Base-by-base conservation (phyloP, 208 protist genomes). In the Crithidia bombi region DNA sequence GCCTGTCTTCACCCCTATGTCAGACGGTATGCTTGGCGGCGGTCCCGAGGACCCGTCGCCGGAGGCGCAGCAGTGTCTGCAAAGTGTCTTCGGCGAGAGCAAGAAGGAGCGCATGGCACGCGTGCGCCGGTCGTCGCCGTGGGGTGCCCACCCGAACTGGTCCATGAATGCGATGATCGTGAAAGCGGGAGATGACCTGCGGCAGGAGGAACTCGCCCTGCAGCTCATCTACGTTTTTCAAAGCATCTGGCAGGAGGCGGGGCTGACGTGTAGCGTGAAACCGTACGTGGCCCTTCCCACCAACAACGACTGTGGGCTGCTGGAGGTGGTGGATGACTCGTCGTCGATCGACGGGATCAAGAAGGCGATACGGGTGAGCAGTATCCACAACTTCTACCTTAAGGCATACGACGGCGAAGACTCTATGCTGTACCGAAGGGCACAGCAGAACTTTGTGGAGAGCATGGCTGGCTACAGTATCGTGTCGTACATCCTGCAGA, bases 381-480 rank as follows among this genome's bases (percentile, higher is more conserved):
- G 79, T 62, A 73, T 98, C 26, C 63, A 86, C 50, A 75, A 93
- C 39, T 98, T 94, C 66, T 98, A 90, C 75, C 69, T 69, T 28
- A 71, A 83, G 21, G 88, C 83, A 32, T 98, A 90, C 74, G 89
- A 78, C 30, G 77, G 78, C 44, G 78, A 84, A 43, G 77, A 77
- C 35, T 89, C 86, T 12, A 65, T 69, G 26, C 43, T 46, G n/a
- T 96, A 92, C 58, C 69, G 44, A 6, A 57, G 58, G 15, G 94
- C 94, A 19, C 89, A 97, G 69, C 65, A 79, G 49, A 96, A 98
- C 78, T 99, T 98, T 86, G 81, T 97, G 10, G 92, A 98, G 77
- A 93, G 85, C 49, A 88, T 98, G 80, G 97, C 96, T 12, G 98
- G 89, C 23, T 99, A 98, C 75, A 98, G 96, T 52, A 78, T 98